Evolutionary conservation across 2,329 filamentous ascomycete genomes (phyloP).

Genomic region (Helotiales sp.): DNA sequence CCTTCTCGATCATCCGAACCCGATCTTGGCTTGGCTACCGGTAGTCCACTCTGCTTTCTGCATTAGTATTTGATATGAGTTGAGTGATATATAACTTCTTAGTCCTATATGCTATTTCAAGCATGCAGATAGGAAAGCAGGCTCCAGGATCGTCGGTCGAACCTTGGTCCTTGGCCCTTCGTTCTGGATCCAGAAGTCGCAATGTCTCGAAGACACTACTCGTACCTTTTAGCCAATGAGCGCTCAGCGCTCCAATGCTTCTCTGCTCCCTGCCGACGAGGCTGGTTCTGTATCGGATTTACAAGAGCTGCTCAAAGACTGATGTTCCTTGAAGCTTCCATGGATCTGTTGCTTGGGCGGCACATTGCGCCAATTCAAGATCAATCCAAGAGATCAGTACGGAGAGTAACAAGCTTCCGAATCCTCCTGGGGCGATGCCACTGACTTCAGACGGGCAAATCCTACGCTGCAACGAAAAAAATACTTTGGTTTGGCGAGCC

Average conservation of each 20-base stretch:
- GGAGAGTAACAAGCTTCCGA: neutral
- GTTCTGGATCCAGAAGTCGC: neutral
- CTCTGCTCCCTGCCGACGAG: neutral
- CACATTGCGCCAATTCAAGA: neutral
- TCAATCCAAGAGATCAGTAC: neutral
- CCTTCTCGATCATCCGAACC: neutral
- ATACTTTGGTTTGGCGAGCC: neutral
- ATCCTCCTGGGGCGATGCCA: neutral
- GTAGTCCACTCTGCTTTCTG: neutral
- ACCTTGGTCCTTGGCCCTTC: neutral
- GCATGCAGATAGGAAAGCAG: too few relatives aligned
- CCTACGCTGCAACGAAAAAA: neutral
- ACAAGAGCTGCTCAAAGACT: neutral
- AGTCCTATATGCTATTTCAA: conserved; percentile 3
- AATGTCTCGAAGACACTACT: neutral
- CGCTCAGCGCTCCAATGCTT: neutral
- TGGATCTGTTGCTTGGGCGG: neutral
- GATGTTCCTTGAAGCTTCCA: neutral
- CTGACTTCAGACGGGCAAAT: neutral
- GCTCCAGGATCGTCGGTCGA: neutral
- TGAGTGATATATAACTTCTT: neutral
- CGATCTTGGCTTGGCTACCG: conserved; percentile 5
- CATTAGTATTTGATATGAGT: neutral
- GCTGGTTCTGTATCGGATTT: neutral
- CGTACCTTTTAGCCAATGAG: conserved; percentile 3